phyloP scores from a whole-genome alignment of 352 stramenopile species.

The Globisporangium solare region DNA sequence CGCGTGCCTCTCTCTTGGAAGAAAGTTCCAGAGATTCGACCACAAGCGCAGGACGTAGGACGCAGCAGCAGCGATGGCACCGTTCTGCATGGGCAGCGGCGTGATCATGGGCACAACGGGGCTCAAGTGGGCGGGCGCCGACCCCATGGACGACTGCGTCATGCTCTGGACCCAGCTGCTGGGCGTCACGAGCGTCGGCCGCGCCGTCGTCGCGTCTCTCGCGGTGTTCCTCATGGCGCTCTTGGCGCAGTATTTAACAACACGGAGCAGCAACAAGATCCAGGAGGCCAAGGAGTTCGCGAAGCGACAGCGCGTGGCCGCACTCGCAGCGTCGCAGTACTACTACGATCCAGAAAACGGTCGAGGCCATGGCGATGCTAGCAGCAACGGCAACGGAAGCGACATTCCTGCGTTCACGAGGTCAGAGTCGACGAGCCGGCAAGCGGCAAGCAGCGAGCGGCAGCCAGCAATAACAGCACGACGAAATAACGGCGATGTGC shows the following conservation, averaged over 20 bases:
- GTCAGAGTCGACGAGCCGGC: not conserved
- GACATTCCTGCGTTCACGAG: not conserved
- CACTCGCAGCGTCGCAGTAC: conserved; percentile 14
- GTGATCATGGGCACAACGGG: conserved; percentile 60
- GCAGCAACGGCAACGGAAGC: not conserved
- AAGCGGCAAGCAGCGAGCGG: not conserved
- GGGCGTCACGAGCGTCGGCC: conserved; percentile 43
- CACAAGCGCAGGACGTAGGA: not conserved
- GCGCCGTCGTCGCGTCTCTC: conserved; percentile 34
- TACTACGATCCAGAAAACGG: conserved; percentile 37
- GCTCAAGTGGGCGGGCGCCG: conserved; percentile 41
- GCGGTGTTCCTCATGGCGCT: conserved; percentile 50
- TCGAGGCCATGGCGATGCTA: conserved; percentile 6
- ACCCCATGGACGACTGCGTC: conserved; percentile 47
- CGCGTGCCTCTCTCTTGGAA: too few relatives aligned
- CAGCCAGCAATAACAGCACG: not conserved
- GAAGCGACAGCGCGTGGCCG: conserved; percentile 14
- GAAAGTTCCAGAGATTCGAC: not conserved
- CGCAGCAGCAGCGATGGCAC: conserved; percentile 12
- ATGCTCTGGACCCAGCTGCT: conserved; percentile 59
- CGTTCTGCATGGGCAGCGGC: conserved; percentile 59
- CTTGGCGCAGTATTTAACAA: conserved; percentile 57
- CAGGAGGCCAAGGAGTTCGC: conserved; percentile 38
- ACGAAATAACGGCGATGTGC: not conserved
- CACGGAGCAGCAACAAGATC: conserved; percentile 33